Base-by-base conservation (phyloP, 2,329 filamentous ascomycete species). In the Onygenales sp. region DNA sequence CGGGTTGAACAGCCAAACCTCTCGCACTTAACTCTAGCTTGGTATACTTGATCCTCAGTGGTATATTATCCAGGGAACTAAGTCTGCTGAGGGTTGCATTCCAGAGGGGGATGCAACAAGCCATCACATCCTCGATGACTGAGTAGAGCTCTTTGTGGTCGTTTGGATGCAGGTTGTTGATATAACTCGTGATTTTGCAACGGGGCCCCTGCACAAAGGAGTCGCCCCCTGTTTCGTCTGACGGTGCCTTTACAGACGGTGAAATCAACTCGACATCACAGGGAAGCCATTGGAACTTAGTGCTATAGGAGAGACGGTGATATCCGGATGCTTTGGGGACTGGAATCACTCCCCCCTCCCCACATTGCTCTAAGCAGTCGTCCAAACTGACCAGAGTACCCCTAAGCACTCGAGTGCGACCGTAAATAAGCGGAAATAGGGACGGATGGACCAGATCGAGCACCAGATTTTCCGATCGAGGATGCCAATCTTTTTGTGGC, bases 361-460 rank as follows among this genome's bases (percentile, higher is more conserved):
- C 62, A 17, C 53, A 55, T 11, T 37, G 47, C 6, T 34, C 40
- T 2, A 58, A 37, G 34, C 63, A 66, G 42, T 70, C 58, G 34
- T 65, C 53, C 1, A 65, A 44, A 3, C 46, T 51, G 3, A 66
- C 57, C 1, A 47, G 11, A 4, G 37, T 40, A 8, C 63, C 57
- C 4, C 48, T 53, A 1, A 70, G 54, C 7, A 66, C 55, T 1
- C 56, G 57, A 13, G 56, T 65, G 2, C 52, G 54, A 2, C 65
- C 65, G 52, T 66, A 70, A 6, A 70, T 52, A 2, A 70, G 51
- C 0, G 69, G 67, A 49, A 65, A 70, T 6, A 69, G 58, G 0
- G 83, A 87, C 0, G 84, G 84, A 56, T 87, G 79, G 1, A 87
- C 77, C 0, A 87, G 67, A 61, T 87, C 77, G 1, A 85, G 74